Evolutionary conservation across 257 asterid genomes (phyloP).

Genomic region (Oldenlandia corymbosa): DNA sequence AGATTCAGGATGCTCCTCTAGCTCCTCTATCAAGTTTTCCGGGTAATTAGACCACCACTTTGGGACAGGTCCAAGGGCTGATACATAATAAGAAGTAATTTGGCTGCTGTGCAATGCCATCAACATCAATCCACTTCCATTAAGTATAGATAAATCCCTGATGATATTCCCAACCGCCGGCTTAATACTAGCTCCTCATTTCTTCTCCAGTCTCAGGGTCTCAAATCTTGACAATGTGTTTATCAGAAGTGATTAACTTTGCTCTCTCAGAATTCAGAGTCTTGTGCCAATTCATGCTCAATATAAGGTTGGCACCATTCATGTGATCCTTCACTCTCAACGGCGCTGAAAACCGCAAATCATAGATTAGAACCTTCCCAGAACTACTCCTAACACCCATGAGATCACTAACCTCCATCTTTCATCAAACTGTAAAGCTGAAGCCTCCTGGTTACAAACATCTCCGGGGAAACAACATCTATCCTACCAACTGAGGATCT

Average conservation of each 20-base stretch:
- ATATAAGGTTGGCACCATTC: slow-evolving; percentile 89
- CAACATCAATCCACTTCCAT: slow-evolving; percentile 71
- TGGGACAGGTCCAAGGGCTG: slow-evolving; percentile 97
- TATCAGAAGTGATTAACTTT: slow-evolving; percentile 72
- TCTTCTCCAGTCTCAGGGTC: slow-evolving; percentile 89
- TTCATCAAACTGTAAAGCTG: slow-evolving; percentile 82
- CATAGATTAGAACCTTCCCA: slow-evolving; percentile 85
- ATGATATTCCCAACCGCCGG: slow-evolving; percentile 78
- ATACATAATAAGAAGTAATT: slow-evolving; percentile 86
- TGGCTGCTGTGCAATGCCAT: slow-evolving; percentile 87
- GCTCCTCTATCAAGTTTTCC: slow-evolving; percentile 88
- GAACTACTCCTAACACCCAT: slow-evolving; percentile 93
- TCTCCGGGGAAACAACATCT: slow-evolving; percentile 64
- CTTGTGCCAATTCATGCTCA: slow-evolving; percentile 86
- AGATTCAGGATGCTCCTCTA: slow-evolving; percentile 83
- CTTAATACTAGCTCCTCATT: slow-evolving; percentile 91
- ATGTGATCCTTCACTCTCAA: slow-evolving; percentile 80
- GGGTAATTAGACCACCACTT: slow-evolving; percentile 89
- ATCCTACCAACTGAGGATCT: slow-evolving; percentile 85
- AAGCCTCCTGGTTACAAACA: slow-evolving; percentile 73
- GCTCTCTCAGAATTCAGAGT: slow-evolving; percentile 62
- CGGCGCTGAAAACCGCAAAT: slow-evolving; percentile 77
- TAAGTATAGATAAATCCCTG: slow-evolving; percentile 74
- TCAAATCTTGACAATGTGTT: slow-evolving; percentile 88
- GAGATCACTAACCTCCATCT: slow-evolving; percentile 63